Conservation (phyloP, 179 eudicot genomes). For the Beta lomatogona region DNA sequence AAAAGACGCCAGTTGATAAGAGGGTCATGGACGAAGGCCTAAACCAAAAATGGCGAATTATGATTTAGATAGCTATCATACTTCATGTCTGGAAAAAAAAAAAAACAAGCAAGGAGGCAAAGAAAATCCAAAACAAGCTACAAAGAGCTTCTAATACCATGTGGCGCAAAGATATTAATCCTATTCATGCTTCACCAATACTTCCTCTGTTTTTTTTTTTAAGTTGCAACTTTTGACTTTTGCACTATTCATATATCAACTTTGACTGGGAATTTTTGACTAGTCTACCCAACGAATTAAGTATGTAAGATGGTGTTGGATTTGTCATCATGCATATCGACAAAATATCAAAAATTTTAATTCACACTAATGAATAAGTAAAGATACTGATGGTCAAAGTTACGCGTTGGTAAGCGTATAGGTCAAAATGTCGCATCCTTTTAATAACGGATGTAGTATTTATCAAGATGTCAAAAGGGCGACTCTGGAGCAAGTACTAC, state of each 20-base stretch:
- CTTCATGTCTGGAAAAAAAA: neutral
- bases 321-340: too few relatives aligned
- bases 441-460: neutral
- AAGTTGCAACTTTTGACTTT: too few relatives aligned
- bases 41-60: constrained; percentile 26
- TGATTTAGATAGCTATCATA: constrained; percentile 6
- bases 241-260: too few relatives aligned
- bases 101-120: neutral
- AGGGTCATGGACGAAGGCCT: constrained; percentile 99
- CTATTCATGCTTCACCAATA: neutral
- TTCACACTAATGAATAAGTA: too few relatives aligned
- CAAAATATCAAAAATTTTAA: too few relatives aligned
- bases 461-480: neutral
- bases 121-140: constrained; percentile 1
- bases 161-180: neutral
- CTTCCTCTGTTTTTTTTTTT: too few relatives aligned
- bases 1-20: constrained; percentile 98
- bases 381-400: too few relatives aligned
- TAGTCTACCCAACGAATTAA: too few relatives aligned
- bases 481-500: neutral
- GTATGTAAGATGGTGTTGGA: too few relatives aligned
- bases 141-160: constrained; percentile 5
- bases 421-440: too few relatives aligned
- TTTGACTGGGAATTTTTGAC: too few relatives aligned
- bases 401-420: too few relatives aligned